Conservation (phyloP, 805 yeast species). For the Ogataea kodamae region DNA sequence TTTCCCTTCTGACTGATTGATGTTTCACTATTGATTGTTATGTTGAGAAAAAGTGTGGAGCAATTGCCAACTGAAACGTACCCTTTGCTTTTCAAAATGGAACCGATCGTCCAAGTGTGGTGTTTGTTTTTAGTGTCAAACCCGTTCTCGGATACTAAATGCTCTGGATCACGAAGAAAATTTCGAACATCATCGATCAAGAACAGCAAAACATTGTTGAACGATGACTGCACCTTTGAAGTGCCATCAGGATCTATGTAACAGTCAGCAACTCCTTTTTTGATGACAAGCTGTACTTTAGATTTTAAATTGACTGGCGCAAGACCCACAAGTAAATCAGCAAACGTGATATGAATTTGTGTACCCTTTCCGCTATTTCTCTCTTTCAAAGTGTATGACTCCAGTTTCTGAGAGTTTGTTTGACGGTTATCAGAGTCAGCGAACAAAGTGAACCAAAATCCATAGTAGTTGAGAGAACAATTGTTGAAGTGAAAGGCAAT, state of each 20-base stretch:
- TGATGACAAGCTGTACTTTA: slow-evolving; percentile 49
- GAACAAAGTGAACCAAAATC: slow-evolving; percentile 52
- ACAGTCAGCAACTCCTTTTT: slow-evolving; percentile 53
- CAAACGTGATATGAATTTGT: slow-evolving; percentile 33
- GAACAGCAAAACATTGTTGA: slow-evolving; percentile 48
- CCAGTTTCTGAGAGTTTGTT: not conserved
- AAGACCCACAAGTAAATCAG: slow-evolving; percentile 59
- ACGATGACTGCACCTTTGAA: slow-evolving; percentile 30
- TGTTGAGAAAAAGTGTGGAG: slow-evolving; percentile 37
- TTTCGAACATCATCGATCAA: slow-evolving; percentile 60
- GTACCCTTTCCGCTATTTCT: slow-evolving; percentile 3
- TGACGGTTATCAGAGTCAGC: slow-evolving; percentile 22
- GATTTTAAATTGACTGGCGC: slow-evolving; percentile 58
- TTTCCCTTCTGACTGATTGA: too few species aligned
- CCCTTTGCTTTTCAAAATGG: slow-evolving; percentile 45
- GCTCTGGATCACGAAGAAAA: slow-evolving; percentile 31
- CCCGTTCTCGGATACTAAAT: slow-evolving; percentile 23
- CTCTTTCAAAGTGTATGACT: not conserved
- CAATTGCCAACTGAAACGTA: slow-evolving; percentile 50
- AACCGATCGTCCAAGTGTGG: slow-evolving; percentile 39
- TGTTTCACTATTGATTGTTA: slow-evolving; percentile 13
- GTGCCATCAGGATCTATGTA: slow-evolving; percentile 30
- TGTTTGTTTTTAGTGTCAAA: slow-evolving; percentile 16
- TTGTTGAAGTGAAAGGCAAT: slow-evolving; percentile 46
- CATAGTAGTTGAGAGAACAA: slow-evolving; percentile 51